Conservation (phyloP, 768 basidiomycete species). For the Suillus paluster region DNA sequence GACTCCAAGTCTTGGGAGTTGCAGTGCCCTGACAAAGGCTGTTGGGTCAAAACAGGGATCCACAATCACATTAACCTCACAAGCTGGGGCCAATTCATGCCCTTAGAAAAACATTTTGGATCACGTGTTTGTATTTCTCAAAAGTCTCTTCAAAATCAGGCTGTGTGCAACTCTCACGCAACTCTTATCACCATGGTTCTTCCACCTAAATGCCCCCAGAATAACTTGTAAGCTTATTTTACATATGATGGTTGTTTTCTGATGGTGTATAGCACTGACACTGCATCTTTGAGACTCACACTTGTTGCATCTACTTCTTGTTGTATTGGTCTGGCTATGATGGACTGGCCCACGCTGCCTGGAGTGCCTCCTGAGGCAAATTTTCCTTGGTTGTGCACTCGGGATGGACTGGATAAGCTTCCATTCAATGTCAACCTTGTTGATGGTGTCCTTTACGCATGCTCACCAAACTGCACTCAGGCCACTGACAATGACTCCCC, state of each 20-base stretch:
- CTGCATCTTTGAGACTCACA: background rate
- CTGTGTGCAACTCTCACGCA: no score
- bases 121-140: no score
- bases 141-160: no score
- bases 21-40: no score
- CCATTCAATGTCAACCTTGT: slow-evolving; percentile 2
- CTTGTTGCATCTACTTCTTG: background rate
- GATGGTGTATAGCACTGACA: no score
- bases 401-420: slow-evolving; percentile 1
- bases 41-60: no score
- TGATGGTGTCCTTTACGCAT: slow-evolving; percentile 1
- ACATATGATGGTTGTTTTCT: no score
- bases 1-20: no score
- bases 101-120: no score
- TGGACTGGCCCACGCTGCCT: background rate
- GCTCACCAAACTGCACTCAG: slow-evolving; percentile 7
- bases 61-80: no score
- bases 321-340: slow-evolving; percentile 4
- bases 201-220: no score
- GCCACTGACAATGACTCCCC: background rate
- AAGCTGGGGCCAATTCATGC: background rate
- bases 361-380: slow-evolving; percentile 1
- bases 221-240: no score
- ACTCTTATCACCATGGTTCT: background rate
- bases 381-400: slow-evolving; percentile 6